Base-by-base conservation (phyloP, 371 early-diverging fungal genomes). In the Lichtheimia ornata region DNA sequence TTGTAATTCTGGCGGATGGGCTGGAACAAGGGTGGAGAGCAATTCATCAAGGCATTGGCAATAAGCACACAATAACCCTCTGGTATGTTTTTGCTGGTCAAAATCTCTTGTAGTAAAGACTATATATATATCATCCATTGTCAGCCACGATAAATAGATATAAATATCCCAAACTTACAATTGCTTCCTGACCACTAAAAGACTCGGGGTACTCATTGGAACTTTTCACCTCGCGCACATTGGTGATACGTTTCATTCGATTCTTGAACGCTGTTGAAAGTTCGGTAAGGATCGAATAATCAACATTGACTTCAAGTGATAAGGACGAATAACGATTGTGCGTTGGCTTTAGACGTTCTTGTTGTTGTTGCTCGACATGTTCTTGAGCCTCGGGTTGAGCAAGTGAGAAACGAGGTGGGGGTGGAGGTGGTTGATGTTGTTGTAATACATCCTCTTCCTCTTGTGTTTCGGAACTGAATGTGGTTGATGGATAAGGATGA, bases 161-260 rank as follows among this genome's bases (percentile, higher is more conserved):
- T 14, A 18, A 3, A 28, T 15, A 18, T 56, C 0, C 28, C 18
- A 14, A 49, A 67, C 66, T 72, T 72, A 81, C 78, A 53, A 77
- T 66, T 6, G 78, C 81, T 64, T 81, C 81, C 44, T 65, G 58
- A 14, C 81, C 81, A 24, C 74, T 77, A 52, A 81, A 81, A 43
- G 74, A 67, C 30, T 74, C 71, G 7, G 81, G 76, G 54, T 81
- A 81, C 44, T 72, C 76, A n/a, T 73, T 70, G 2, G 76, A 62
- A 35, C 77, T 77, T 59, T 74, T 73, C 5, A 77, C 50, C 24
- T 72, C 72, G 24, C 81, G 72, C 25, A 67, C 66, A 43, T 67
- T 52, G 14, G 62, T 62, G 51, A 70, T 50, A 12, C 61, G 63
- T 30, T 64, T 64, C 47, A 73, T 65, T 13, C 51, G 56, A 41